Evolutionary conservation across 2,329 filamentous ascomycete genomes (phyloP).

Genomic region (Aspergillus cejpii): DNA sequence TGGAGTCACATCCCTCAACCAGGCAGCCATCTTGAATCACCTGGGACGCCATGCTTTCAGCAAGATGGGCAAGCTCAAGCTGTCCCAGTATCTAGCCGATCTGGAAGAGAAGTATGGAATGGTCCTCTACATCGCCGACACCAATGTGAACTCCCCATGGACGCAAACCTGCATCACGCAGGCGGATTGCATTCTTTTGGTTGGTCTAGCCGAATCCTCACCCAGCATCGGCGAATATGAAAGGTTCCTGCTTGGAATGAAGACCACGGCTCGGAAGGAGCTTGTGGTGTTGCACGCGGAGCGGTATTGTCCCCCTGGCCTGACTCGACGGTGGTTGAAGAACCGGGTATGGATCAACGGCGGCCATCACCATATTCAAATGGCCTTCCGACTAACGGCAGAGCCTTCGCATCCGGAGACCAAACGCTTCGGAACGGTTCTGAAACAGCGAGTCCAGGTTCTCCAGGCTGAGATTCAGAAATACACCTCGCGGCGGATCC

Average conservation of each 20-base stretch:
- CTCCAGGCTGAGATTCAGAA: slow-evolving; percentile 96
- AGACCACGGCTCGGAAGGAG: slow-evolving; percentile 91
- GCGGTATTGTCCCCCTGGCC: slow-evolving; percentile 73
- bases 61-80: slow-evolving; percentile 91
- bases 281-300: slow-evolving; percentile 85
- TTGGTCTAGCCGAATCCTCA: slow-evolving; percentile 84
- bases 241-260: slow-evolving; percentile 90
- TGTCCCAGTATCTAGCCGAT: slow-evolving; percentile 93
- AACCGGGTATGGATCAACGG: slow-evolving; percentile 98
- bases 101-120: slow-evolving; percentile 95
- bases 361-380: slow-evolving; percentile 94
- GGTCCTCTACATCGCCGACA: slow-evolving; percentile 93
- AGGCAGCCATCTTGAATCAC: slow-evolving; percentile 89
- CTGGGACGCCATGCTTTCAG: slow-evolving; percentile 94
- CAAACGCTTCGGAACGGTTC: slow-evolving; percentile 71
- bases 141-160: slow-evolving; percentile 94
- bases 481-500: slow-evolving; percentile 89
- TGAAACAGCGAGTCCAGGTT: slow-evolving; percentile 91
- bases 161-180: slow-evolving; percentile 97
- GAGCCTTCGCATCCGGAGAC: slow-evolving; percentile 69
- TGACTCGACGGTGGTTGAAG: slow-evolving; percentile 82
- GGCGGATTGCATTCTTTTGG: slow-evolving; percentile 89
- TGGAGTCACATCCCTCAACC: slow-evolving; percentile 85
- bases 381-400: slow-evolving; percentile 71
- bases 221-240: slow-evolving; percentile 93